Percentiles rank a stretch among this genome's conserved stretches.
Conservation (phyloP, 2,329 filamentous ascomycete genomes). For the Rhinocladiella similis region DNA sequence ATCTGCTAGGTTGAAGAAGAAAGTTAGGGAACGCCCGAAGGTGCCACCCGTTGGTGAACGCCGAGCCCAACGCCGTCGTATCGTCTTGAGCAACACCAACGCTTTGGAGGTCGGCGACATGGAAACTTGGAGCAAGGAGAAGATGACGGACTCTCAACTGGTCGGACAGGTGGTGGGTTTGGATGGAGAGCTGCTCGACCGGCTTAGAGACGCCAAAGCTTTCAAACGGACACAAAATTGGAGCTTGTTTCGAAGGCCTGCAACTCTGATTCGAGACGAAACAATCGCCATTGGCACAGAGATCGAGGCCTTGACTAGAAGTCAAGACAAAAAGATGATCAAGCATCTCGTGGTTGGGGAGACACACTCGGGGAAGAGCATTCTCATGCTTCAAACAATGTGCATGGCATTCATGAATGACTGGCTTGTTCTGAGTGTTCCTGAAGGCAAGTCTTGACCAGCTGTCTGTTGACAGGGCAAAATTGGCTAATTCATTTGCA, state of each 20-base stretch:
- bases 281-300: constrained; percentile 68
- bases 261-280: constrained; percentile 74
- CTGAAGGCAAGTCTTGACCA: constrained; percentile 68
- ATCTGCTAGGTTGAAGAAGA: constrained; percentile 49
- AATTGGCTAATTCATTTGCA: constrained; percentile 35
- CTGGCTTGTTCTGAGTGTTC: constrained; percentile 87
- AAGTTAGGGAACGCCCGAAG: constrained; percentile 45
- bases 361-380: constrained; percentile 79
- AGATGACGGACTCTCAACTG: constrained; percentile 55
- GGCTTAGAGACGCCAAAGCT: constrained; percentile 77
- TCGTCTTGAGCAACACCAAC: constrained; percentile 92
- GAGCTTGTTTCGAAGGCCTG: constrained; percentile 80
- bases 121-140: constrained; percentile 58
- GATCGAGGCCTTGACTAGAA: constrained; percentile 57
- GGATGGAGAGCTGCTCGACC: constrained; percentile 70
- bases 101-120: constrained; percentile 75
- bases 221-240: constrained; percentile 91
- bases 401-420: constrained; percentile 76
- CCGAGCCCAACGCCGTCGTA: constrained; percentile 81
- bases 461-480: not conserved
- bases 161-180: constrained; percentile 67
- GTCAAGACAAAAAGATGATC: constrained; percentile 37
- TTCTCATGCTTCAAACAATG: constrained; percentile 80
- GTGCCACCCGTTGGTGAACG: constrained; percentile 74
- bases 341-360: constrained; percentile 71